A percentile compares a stretch with the other conserved stretches of the same genome.
phyloP scores from a whole-genome alignment of 2,329 filamentous ascomycete genomes.

The Xylaria sp. region DNA sequence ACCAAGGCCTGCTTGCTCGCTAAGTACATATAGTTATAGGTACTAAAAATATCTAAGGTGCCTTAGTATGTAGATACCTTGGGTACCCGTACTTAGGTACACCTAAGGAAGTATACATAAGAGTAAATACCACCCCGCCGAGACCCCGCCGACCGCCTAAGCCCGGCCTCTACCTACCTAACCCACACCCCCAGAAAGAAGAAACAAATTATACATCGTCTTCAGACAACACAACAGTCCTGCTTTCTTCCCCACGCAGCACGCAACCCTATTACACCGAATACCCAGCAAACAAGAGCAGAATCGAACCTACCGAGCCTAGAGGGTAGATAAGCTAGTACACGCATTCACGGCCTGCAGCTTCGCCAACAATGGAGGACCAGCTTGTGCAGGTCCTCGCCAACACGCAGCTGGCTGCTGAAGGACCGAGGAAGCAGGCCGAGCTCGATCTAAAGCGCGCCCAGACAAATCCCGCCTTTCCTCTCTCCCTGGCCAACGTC shows the following conservation, averaged over 20 bases:
- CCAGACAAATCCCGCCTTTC: slow-evolving; percentile 76
- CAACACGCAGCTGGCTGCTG: slow-evolving; percentile 82
- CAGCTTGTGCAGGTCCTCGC: slow-evolving; percentile 89
- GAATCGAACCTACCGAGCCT: not conserved
- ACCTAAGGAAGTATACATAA: not conserved
- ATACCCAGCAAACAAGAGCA: slow-evolving; percentile 9
- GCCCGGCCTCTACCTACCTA: not conserved
- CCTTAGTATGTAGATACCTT: not conserved
- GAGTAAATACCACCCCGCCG: slow-evolving; percentile 13
- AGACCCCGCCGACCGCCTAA: slow-evolving; percentile 3
- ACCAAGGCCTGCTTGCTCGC: no score
- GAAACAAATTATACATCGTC: slow-evolving; percentile 23
- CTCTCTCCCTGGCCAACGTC: slow-evolving; percentile 82
- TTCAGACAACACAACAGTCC: slow-evolving; percentile 8
- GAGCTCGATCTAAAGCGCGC: slow-evolving; percentile 83
- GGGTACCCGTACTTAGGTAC: not conserved
- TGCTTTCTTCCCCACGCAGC: not conserved
- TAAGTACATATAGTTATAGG: no score
- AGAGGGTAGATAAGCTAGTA: not conserved
- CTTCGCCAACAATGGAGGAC: slow-evolving; percentile 76
- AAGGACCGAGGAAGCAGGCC: slow-evolving; percentile 83
- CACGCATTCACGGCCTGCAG: slow-evolving; percentile 21
- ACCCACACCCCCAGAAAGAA: slow-evolving; percentile 20
- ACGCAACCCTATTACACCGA: not conserved
- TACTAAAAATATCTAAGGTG: not conserved